Conservation (phyloP, 75 land plant species). For the Azolla pinnata region DNA sequence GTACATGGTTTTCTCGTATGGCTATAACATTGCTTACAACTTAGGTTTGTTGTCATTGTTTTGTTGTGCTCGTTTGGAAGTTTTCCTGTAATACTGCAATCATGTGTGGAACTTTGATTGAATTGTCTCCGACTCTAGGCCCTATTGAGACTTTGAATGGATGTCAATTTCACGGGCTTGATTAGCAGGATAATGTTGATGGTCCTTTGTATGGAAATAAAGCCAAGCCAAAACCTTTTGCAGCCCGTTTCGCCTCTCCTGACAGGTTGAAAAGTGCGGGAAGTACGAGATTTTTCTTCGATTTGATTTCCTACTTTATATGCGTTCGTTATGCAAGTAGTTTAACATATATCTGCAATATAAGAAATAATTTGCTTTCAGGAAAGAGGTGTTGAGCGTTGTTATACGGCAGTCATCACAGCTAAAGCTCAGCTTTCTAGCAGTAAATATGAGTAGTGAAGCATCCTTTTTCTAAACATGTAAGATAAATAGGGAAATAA, state of each 20-base stretch:
- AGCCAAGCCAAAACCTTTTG: conserved; percentile 77
- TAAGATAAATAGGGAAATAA: neutral
- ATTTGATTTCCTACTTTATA: neutral
- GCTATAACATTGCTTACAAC: too few species aligned
- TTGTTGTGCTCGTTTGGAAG: too few species aligned
- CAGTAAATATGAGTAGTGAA: conserved; percentile 37
- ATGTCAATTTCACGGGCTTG: too few species aligned
- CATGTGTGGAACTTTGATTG: too few species aligned
- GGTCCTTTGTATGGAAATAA: conserved; percentile 85
- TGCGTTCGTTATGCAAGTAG: too few species aligned
- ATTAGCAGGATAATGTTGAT: conserved; percentile 43
- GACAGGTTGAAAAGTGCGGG: conserved; percentile 46
- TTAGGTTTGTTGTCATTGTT: too few species aligned
- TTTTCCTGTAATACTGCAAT: too few species aligned
- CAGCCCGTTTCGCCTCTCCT: conserved; percentile 86
- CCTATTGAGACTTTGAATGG: too few species aligned
- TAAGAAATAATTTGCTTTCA: conserved; percentile 26
- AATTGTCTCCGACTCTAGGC: too few species aligned
- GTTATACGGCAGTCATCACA: conserved; percentile 62
- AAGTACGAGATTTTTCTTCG: neutral
- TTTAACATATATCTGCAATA: too few species aligned
- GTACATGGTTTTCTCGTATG: too few species aligned
- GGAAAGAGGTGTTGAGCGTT: conserved; percentile 83
- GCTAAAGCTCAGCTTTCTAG: conserved; percentile 79
- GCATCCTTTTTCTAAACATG: neutral